Conservation (phyloP, 768 basidiomycete genomes). For the Boletus sensibilis region DNA sequence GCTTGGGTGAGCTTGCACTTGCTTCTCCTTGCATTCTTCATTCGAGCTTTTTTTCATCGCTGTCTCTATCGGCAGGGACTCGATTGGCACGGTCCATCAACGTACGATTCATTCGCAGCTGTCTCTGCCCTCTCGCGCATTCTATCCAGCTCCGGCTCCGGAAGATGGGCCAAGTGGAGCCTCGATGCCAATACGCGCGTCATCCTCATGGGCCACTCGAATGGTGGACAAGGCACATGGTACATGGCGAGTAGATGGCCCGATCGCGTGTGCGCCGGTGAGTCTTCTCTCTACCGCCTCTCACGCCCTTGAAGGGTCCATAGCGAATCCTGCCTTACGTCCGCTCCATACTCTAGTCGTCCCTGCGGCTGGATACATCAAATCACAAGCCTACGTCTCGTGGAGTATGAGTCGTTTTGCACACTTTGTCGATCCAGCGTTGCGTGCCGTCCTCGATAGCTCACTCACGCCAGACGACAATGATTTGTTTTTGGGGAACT, state of each 20-base stretch:
- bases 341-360: conserved; percentile 44
- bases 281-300: conserved; percentile 9
- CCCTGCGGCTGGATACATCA: conserved; percentile 81
- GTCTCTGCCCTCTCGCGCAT: conserved; percentile 56
- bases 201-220: conserved; percentile 87
- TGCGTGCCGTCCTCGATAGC: conserved; percentile 70
- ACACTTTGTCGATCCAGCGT: conserved; percentile 75
- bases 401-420: conserved; percentile 67
- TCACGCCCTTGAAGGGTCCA: neutral
- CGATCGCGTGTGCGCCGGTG: conserved; percentile 67
- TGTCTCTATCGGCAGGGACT: conserved; percentile 55
- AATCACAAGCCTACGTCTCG: conserved; percentile 84
- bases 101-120: conserved; percentile 63
- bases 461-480: conserved; percentile 84
- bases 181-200: conserved; percentile 43
- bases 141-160: conserved; percentile 31
- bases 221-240: conserved; percentile 91
- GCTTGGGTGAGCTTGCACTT: conserved; percentile 60
- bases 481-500: conserved; percentile 79
- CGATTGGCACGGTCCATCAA: conserved; percentile 90
- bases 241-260: conserved; percentile 75
- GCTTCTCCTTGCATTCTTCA: neutral
- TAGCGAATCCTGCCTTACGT: neutral
- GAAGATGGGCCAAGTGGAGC: conserved; percentile 41
- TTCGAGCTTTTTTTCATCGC: neutral